Conservation (phyloP, 768 basidiomycete species). For the Suillus variegatus region DNA sequence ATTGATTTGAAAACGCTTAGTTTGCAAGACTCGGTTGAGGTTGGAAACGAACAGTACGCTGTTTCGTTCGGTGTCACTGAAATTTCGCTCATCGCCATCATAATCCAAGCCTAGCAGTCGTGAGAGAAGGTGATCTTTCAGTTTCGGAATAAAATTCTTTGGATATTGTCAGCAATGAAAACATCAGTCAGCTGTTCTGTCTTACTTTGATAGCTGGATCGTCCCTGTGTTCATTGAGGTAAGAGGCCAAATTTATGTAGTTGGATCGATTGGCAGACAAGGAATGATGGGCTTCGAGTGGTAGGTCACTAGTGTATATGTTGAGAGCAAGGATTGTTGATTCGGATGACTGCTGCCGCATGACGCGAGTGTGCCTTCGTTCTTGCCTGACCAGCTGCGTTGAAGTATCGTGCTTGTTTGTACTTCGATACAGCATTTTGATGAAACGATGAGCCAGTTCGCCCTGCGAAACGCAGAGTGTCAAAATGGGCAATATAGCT, state of each 20-base stretch:
- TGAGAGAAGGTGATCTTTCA: constrained; percentile 25
- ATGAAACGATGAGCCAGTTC: constrained; percentile 34
- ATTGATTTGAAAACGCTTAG: too few relatives aligned
- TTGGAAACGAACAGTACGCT: too few relatives aligned
- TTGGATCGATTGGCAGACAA: not conserved
- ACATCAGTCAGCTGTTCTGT: not conserved
- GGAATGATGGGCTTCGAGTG: constrained; percentile 3
- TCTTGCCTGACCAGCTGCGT: constrained; percentile 18
- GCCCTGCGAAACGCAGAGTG: constrained; percentile 23
- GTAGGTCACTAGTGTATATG: not conserved
- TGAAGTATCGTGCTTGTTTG: constrained; percentile 18
- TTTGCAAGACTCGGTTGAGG: too few relatives aligned
- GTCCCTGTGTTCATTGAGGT: not conserved
- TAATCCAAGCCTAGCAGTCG: constrained; percentile 16
- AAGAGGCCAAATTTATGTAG: not conserved
- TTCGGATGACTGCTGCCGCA: not conserved
- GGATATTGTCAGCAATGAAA: not conserved
- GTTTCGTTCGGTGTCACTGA: too few relatives aligned
- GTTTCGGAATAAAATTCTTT: constrained; percentile 17
- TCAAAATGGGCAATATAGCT: not conserved
- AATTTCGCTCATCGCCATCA: constrained; percentile 1
- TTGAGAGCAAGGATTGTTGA: not conserved
- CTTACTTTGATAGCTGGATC: constrained; percentile 17
- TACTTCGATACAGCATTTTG: constrained; percentile 15
- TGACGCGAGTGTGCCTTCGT: constrained; percentile 6